Conservation (phyloP, 163 green algal species). For the Chlorella variabilis region DNA sequence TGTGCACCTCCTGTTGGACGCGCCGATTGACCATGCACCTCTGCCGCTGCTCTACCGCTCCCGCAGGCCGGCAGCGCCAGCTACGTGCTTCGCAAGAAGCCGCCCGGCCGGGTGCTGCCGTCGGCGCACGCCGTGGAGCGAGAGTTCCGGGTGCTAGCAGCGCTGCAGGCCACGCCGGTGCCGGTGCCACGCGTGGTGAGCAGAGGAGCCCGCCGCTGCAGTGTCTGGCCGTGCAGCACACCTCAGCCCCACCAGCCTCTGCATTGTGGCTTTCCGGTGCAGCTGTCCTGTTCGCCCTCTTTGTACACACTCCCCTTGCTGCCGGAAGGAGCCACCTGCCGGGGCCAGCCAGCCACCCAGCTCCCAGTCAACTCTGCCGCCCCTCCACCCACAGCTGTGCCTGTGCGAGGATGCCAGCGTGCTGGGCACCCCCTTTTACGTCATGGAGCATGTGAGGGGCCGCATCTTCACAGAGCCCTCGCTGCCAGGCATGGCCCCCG, state of each 20-base stretch:
- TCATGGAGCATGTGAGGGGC: slow-evolving; percentile 92
- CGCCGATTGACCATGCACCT: too few species aligned
- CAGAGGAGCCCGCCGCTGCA: too few species aligned
- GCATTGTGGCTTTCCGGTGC: too few species aligned
- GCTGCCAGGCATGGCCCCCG: slow-evolving; percentile 60
- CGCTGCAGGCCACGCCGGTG: slow-evolving; percentile 64
- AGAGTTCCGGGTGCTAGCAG: slow-evolving; percentile 73
- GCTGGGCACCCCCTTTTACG: slow-evolving; percentile 95
- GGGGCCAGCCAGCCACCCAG: too few species aligned
- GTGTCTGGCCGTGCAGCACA: too few species aligned
- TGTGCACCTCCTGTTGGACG: too few species aligned
- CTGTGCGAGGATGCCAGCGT: slow-evolving; percentile 83
- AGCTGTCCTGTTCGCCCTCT: too few species aligned
- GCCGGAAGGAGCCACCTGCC: too few species aligned
- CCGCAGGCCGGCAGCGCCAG: slow-evolving; percentile 38
- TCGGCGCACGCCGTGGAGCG: slow-evolving; percentile 96
- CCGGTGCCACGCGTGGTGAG: slow-evolving; percentile 61
- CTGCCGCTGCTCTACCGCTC: too few species aligned
- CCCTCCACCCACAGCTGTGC: slow-evolving; percentile 59
- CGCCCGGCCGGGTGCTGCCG: slow-evolving; percentile 87
- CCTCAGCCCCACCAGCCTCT: too few species aligned
- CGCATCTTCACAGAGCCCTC: slow-evolving; percentile 78
- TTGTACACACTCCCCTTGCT: too few species aligned
- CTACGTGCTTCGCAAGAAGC: slow-evolving; percentile 97
- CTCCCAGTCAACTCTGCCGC: too few species aligned